Base-by-base conservation (phyloP, 2,329 filamentous ascomycete genomes). In the Pezizomycotina sp. region DNA sequence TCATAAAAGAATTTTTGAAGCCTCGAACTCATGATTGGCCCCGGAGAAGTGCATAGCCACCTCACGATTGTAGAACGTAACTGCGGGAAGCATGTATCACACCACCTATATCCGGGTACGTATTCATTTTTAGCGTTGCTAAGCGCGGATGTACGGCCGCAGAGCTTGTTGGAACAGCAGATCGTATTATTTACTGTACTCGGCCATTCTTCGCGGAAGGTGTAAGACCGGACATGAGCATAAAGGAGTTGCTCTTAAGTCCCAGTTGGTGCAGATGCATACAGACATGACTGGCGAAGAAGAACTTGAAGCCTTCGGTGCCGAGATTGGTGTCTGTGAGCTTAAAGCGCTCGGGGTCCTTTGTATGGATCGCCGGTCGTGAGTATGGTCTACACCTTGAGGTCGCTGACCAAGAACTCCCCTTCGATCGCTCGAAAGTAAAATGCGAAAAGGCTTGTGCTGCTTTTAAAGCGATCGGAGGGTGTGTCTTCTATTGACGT, bases 391-490 rank as follows among this genome's bases (percentile, higher is more conserved):
- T 1, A 59, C 56, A 5, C 58, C 58, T 37, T 61, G 58, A 60
- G 44, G 42, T 60, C 57, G 27, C 35, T 46, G 5, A 60, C 53
- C 1, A 60, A 18, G 20, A 61, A 9, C 38, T 36, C n/a, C 58
- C 59, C 31, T 43, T 43, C 0, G 59, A 60, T 1, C 59, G 53
- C 48, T 61, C 59, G 27, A 58, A 61, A 1, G 58, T 60, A 25
- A 60, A 61, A 35, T 61, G 59, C 0, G 56, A 60, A 36, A 61
- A 61, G 0, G 57, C 59, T 26, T 61, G 58, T 0, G 58, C 57
- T 1, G 52, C 49, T 12, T 49, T 53, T 56, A 42, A 50, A 49
- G 4, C 37, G 40, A 18, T 50, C 43, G 1, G 3, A 31, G 28
- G 15, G 38, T 42, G 22, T 31, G 5, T n/a, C 27, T n/a, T 7